Evolutionary conservation across 129 eudicot genomes (phyloP).

Genomic region (Heracleum sosnowskyi): DNA sequence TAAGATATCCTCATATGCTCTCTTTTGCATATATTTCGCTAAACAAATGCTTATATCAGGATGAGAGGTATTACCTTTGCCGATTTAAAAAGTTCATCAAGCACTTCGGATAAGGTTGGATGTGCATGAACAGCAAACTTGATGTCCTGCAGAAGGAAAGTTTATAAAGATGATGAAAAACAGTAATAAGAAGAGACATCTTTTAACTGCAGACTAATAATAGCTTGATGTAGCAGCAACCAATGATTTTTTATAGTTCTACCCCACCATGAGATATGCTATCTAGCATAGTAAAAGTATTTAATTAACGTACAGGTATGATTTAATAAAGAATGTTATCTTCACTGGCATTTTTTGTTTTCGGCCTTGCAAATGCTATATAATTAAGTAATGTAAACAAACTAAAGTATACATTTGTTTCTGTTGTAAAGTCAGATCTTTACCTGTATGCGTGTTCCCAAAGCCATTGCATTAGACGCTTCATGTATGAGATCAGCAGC

Average conservation of each 20-base stretch:
- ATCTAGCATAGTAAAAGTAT: not conserved
- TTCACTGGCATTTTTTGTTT: not conserved
- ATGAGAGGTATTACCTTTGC: slow-evolving; percentile 63
- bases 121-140: slow-evolving; percentile 95
- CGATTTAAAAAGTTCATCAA: slow-evolving; percentile 88
- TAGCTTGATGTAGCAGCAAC: not conserved
- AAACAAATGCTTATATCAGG: not conserved
- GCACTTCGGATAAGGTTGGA: slow-evolving; percentile 97
- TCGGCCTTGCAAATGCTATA: not conserved
- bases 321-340: not conserved
- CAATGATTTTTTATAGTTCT: not conserved
- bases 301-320: not conserved
- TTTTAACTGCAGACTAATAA: not conserved
- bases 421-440: not conserved
- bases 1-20: not conserved
- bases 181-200: not conserved
- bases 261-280: not conserved
- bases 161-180: not conserved
- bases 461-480: slow-evolving; percentile 93
- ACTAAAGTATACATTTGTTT: not conserved
- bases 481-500: slow-evolving; percentile 98
- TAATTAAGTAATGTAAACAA: not conserved
- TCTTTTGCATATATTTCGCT: not conserved
- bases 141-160: slow-evolving; percentile 54
- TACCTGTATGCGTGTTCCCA: slow-evolving; percentile 93